Evolutionary conservation across 1,284 basidiomycete species (phyloP).

Genomic region (Ganoderma resinaceum): DNA sequence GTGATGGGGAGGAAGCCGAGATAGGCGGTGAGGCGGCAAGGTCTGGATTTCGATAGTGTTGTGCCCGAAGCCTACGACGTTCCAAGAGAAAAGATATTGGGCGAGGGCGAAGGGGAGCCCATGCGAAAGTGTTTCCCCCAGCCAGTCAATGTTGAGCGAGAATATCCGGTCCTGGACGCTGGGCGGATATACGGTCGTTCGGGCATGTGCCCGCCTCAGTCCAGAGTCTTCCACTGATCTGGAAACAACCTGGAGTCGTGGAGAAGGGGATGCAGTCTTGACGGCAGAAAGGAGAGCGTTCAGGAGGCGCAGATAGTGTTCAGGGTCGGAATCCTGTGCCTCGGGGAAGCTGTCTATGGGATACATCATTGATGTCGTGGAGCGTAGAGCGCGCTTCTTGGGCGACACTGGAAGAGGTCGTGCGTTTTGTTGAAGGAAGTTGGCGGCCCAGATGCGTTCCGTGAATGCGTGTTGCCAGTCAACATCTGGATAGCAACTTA

Average conservation of each 20-base stretch:
- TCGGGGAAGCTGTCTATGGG: conserved; percentile 15
- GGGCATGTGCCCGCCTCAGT: conserved; percentile 16
- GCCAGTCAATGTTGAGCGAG: conserved; percentile 39
- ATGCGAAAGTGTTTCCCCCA: conserved; percentile 27
- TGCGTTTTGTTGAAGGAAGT: conserved; percentile 21
- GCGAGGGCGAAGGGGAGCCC: conserved; percentile 35
- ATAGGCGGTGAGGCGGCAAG: conserved; percentile 27
- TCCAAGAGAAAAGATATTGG: conserved; percentile 22
- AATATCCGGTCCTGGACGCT: neutral
- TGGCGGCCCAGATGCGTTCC: conserved; percentile 27
- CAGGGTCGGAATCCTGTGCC: conserved; percentile 5
- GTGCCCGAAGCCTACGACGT: conserved; percentile 36
- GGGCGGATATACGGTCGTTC: conserved; percentile 17
- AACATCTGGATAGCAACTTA: neutral
- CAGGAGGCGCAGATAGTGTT: conserved; percentile 12
- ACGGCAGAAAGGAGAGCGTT: conserved; percentile 39
- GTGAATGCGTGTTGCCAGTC: conserved; percentile 33
- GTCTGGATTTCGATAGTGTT: conserved; percentile 23
- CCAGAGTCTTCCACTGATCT: neutral
- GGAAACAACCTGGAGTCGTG: neutral
- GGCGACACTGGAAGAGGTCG: conserved; percentile 11
- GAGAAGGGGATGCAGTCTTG: conserved; percentile 37
- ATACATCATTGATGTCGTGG: conserved; percentile 5
- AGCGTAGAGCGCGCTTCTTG: conserved; percentile 21
- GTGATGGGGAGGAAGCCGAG: conserved; percentile 30